These are phyloP conservation scores for Eremochloa ophiuroides DNA, from an alignment of 176 grass and related monocot species.

Conservation along the genomic window DNA sequence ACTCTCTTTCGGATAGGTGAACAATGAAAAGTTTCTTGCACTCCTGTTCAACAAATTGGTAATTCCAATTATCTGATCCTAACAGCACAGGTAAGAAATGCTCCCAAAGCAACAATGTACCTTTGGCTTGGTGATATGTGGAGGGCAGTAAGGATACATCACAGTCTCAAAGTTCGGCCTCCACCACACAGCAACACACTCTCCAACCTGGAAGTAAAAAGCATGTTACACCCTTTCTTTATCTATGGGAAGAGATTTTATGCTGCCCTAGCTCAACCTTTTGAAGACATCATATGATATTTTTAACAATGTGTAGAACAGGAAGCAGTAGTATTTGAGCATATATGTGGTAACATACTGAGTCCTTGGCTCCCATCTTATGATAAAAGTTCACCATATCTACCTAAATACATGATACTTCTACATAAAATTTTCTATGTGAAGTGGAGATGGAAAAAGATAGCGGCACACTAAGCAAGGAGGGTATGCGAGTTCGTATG, in stretches of 20 bases:
- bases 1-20: conserved; percentile 94
- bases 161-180: conserved; percentile 98
- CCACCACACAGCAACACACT: conserved; percentile 99
- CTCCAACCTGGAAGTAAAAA: conserved; percentile 68
- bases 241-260: neutral
- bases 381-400: neutral
- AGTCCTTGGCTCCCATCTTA: neutral
- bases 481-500: neutral
- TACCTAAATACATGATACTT: neutral
- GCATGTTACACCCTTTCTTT: neutral
- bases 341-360: neutral
- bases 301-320: neutral
- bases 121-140: conserved; percentile 97
- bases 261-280: neutral
- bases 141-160: conserved; percentile 99
- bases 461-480: neutral
- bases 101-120: conserved; percentile 36
- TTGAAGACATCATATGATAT: neutral
- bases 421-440: neutral
- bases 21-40: conserved; percentile 99
- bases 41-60: conserved; percentile 51
- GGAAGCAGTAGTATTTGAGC: neutral
- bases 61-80: neutral
- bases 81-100: neutral
- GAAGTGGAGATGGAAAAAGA: neutral